Evolutionary conservation across 2,329 filamentous ascomycete genomes (phyloP).

Genomic region (Thelonectria discophora): DNA sequence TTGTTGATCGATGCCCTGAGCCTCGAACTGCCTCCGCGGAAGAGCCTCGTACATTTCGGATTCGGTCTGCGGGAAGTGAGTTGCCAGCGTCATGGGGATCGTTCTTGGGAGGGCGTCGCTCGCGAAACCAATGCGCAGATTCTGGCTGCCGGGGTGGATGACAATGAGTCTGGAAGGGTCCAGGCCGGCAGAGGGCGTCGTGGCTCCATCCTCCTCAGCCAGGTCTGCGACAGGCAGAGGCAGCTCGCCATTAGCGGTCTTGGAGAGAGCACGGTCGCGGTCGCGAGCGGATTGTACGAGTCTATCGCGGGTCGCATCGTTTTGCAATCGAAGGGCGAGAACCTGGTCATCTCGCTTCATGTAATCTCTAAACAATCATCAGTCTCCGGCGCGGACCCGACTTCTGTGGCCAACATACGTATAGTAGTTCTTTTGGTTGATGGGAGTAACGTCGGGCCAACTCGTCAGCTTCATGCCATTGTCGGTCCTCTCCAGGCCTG

Average conservation of each 20-base stretch:
- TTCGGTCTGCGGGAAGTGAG: conserved; percentile 80
- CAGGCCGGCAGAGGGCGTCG: conserved; percentile 65
- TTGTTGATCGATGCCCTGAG: conserved; percentile 74
- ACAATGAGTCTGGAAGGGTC: conserved; percentile 92
- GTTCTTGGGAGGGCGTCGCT: conserved; percentile 95
- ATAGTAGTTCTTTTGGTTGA: conserved; percentile 99
- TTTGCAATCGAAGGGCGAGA: conserved; percentile 85
- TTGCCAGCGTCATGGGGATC: conserved; percentile 90
- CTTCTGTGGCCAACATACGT: conserved; percentile 66
- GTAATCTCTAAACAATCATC: conserved; percentile 74
- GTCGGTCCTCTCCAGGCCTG: conserved; percentile 94
- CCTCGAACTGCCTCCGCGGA: conserved; percentile 74
- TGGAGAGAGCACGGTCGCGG: conserved; percentile 83
- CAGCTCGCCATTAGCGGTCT: conserved; percentile 73
- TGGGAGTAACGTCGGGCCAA: conserved; percentile 91
- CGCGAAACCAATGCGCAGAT: conserved; percentile 92
- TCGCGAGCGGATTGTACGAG: conserved; percentile 89
- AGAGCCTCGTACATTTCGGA: conserved; percentile 83
- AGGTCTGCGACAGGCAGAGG: conserved; percentile 69
- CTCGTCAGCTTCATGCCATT: conserved; percentile 96
- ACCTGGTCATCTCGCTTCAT: conserved; percentile 98
- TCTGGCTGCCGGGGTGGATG: conserved; percentile 95
- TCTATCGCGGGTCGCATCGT: conserved; percentile 83
- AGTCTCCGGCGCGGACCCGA: conserved; percentile 22
- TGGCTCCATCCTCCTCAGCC: conserved; percentile 64